These are phyloP conservation scores for Colletotrichum caudatum DNA, from an alignment of 2,329 filamentous ascomycete species.

Conservation along the genomic window DNA sequence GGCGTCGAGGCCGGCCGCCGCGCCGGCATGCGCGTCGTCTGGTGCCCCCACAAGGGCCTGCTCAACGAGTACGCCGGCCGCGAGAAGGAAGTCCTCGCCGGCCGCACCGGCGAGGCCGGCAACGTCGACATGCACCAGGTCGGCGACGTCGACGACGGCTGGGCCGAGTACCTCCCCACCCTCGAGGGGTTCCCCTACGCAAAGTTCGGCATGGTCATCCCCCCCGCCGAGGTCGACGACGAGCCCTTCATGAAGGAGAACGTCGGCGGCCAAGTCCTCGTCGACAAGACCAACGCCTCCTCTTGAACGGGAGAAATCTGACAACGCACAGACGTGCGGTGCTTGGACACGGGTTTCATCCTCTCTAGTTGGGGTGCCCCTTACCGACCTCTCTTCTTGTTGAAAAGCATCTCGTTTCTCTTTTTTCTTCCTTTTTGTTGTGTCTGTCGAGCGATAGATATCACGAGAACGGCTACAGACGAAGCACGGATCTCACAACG, in stretches of 20 bases:
- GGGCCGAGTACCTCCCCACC: constrained; percentile 66
- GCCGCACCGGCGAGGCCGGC: constrained; percentile 77
- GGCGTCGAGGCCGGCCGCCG: constrained; percentile 91
- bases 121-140: constrained; percentile 66
- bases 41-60: constrained; percentile 87
- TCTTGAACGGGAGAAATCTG: neutral
- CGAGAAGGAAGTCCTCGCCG: constrained; percentile 86
- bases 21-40: constrained; percentile 94
- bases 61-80: constrained; percentile 80
- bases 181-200: constrained; percentile 69
- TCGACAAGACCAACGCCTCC: constrained; percentile 35
- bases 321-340: too few relatives aligned
- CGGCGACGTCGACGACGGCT: constrained; percentile 70
- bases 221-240: constrained; percentile 55
- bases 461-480: constrained; percentile 18
- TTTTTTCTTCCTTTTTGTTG: neutral
- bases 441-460: neutral
- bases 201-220: constrained; percentile 68
- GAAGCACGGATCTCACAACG: constrained; percentile 6
- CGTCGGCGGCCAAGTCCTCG: constrained; percentile 43
- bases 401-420: neutral
- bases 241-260: constrained; percentile 58
- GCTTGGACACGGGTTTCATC: constrained; percentile 11
- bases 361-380: neutral
- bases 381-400: neutral